Percentiles rank a stretch among this genome's conserved stretches.
Evolutionary conservation across 805 yeast genomes (phyloP).

Genomic region (Candida schatavii): DNA sequence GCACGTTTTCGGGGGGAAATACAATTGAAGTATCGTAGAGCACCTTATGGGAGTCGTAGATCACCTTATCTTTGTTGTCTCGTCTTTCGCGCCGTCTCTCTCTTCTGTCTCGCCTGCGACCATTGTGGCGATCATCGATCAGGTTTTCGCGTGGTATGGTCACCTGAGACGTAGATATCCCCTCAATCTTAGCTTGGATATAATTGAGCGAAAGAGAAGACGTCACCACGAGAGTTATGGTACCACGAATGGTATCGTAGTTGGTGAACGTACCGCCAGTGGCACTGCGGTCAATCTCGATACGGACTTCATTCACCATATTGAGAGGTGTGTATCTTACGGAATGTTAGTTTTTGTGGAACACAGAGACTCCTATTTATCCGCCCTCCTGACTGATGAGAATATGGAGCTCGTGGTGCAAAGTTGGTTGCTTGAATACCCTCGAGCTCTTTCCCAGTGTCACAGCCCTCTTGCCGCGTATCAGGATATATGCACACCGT

Average conservation of each 20-base stretch:
- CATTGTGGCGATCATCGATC: neutral
- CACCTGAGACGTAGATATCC: conserved; percentile 40
- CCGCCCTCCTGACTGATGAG: too few relatives aligned
- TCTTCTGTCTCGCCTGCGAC: neutral
- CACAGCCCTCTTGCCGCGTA: too few relatives aligned
- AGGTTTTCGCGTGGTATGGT: conserved; percentile 18
- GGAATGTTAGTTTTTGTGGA: too few relatives aligned
- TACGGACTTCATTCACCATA: conserved; percentile 21
- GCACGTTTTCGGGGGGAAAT: conserved; percentile 51
- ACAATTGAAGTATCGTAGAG: conserved; percentile 49
- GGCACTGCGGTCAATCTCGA: conserved; percentile 30
- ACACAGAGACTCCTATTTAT: too few relatives aligned
- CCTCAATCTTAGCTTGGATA: conserved; percentile 53
- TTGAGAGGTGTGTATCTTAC: too few relatives aligned
- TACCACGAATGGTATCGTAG: conserved; percentile 42
- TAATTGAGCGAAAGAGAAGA: conserved; percentile 42
- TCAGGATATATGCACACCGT: too few relatives aligned
- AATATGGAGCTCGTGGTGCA: too few relatives aligned
- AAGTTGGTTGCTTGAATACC: too few relatives aligned
- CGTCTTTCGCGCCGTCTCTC: conserved; percentile 5
- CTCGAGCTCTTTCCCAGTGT: too few relatives aligned
- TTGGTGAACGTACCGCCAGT: conserved; percentile 47
- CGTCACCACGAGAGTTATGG: conserved; percentile 35
- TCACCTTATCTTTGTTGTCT: conserved; percentile 14
- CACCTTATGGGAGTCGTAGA: conserved; percentile 43